Base-by-base conservation (phyloP, 768 basidiomycete species). In the Tubosaeta sp. region DNA sequence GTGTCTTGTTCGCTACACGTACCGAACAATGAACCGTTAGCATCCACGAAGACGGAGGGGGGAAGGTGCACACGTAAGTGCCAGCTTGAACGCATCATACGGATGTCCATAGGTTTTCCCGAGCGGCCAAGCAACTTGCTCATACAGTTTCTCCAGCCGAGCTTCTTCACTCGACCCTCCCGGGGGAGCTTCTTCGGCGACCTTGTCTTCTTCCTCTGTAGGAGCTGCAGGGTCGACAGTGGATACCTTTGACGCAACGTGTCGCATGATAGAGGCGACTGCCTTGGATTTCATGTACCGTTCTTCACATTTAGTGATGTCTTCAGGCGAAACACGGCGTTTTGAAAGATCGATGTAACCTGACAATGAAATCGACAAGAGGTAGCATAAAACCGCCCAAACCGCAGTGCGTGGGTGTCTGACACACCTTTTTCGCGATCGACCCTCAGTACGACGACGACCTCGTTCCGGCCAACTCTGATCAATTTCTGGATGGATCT, bases 291-390 rank as follows among this genome's bases (percentile, higher is more conserved):
- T 99, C 82, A 95, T 93, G 71, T 91, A 99, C 39, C 92, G 85
- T 63, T 97, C 95, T 69, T 98, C 95, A 73, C 97, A 98, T 72
- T 97, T 97, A n/a, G 86, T 84, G 65, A 99, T 95, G 67, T 98
- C 97, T 67, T 99, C 97, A 3, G 95, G 88, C 3, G 94, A 97
- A 5, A 99, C 97, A 60, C 95, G 88, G 56, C 97, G 85, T 77
- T 99, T 99, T 45, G 95, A 97, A 25, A 98, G 79, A 80, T 99
- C 97, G 67, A 99, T 99, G 73, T 99, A 98, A 10, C 95, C 94
- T 95, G 58, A 14, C 2, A 19, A 4, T 31, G 14, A 1, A 32
- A 34, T 25, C n/a, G 9, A 26, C 7, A 7, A 12, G n/a, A 3
- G 37, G 16, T 16, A n/a, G 26, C 19, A 29, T 19, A 17, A 32